These are phyloP conservation scores for Inga oerstediana DNA, from an alignment of 306 rosid genomes.

Conservation along the genomic window DNA sequence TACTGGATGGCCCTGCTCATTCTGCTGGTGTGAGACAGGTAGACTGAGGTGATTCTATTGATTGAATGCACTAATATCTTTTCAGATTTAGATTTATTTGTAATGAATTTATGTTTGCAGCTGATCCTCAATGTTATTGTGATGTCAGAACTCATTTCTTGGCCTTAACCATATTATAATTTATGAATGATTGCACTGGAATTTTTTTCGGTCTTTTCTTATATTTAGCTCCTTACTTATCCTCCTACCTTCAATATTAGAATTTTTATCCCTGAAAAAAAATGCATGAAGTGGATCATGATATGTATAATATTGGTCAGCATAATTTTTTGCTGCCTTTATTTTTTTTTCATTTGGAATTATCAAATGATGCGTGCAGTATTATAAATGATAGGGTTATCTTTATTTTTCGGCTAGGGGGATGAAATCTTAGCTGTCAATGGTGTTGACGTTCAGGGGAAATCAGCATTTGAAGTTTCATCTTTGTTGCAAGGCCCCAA, in stretches of 20 bases:
- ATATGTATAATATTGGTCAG: background rate
- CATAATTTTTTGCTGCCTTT: background rate
- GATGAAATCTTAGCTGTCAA: conserved; percentile 93
- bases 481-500: conserved; percentile 88
- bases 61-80: conserved; percentile 1
- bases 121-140: conserved; percentile 20
- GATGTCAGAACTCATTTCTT: background rate
- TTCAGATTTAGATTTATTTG: background rate
- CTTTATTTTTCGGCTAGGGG: conserved; percentile 54
- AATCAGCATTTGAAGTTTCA: conserved; percentile 91
- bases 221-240: background rate
- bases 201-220: background rate
- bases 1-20: conserved; percentile 92
- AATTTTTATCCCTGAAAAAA: background rate
- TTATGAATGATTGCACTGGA: background rate
- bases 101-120: background rate
- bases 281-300: background rate
- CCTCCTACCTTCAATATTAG: background rate
- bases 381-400: background rate
- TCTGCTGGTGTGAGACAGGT: conserved; percentile 96
- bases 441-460: conserved; percentile 72
- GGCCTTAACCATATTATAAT: background rate
- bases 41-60: conserved; percentile 25
- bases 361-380: background rate
- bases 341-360: conserved; percentile 1